These are phyloP conservation scores for Termitomyces heimii DNA, from an alignment of 768 basidiomycete species.

Conservation along the genomic window DNA sequence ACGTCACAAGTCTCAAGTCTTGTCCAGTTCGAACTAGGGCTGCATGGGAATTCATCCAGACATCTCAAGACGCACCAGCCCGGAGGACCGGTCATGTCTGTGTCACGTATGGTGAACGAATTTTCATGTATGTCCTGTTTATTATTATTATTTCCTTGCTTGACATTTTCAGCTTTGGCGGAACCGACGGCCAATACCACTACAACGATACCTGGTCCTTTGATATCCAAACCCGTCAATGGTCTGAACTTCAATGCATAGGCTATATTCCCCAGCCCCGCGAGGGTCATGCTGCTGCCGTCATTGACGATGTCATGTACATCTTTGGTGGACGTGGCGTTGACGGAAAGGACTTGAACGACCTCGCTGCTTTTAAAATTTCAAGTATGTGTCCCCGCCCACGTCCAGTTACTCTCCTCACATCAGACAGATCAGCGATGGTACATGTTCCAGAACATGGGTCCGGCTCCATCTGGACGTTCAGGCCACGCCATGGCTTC, in stretches of 20 bases:
- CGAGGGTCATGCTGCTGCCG: slow-evolving; percentile 93
- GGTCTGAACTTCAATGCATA: slow-evolving; percentile 93
- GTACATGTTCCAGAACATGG: slow-evolving; percentile 99
- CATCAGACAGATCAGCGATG: slow-evolving; percentile 76
- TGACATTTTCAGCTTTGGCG: slow-evolving; percentile 67
- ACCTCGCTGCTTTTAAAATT: slow-evolving; percentile 95
- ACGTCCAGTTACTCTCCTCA: slow-evolving; percentile 1
- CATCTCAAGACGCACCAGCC: slow-evolving; percentile 61
- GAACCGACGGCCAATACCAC: slow-evolving; percentile 97
- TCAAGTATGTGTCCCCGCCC: slow-evolving; percentile 70
- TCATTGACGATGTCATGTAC: slow-evolving; percentile 97
- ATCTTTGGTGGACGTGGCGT: slow-evolving; percentile 96
- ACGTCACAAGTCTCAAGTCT: slow-evolving; percentile 2
- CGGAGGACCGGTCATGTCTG: slow-evolving; percentile 90
- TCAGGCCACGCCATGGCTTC: slow-evolving; percentile 99
- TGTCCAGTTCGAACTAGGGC: slow-evolving; percentile 75
- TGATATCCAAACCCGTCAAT: slow-evolving; percentile 70
- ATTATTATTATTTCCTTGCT: slow-evolving; percentile 7
- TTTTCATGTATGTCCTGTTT: slow-evolving; percentile 61
- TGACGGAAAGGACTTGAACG: slow-evolving; percentile 92
- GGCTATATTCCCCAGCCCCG: slow-evolving; percentile 94
- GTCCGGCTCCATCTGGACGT: slow-evolving; percentile 85
- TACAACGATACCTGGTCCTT: slow-evolving; percentile 99
- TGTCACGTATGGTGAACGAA: slow-evolving; percentile 73
- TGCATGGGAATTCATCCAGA: slow-evolving; percentile 77